Evolutionary conservation across 768 basidiomycete species (phyloP).

Genomic region (Crucibulum laeve): DNA sequence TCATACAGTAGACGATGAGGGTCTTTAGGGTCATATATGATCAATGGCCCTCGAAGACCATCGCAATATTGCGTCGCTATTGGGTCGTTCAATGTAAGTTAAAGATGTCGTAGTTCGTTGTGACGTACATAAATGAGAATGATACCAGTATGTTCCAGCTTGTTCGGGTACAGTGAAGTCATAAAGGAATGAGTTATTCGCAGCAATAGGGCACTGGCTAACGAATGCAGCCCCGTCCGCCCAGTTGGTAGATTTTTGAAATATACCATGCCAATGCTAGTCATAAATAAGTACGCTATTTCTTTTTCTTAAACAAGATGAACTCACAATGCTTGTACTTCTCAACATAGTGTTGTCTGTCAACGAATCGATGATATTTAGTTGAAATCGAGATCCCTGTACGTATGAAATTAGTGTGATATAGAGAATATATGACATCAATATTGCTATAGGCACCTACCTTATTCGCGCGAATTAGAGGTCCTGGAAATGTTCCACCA

Average conservation of each 20-base stretch:
- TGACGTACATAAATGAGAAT: slow-evolving; percentile 26
- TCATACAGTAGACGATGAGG: slow-evolving; percentile 27
- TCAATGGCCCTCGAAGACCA: slow-evolving; percentile 43
- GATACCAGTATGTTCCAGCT: slow-evolving; percentile 42
- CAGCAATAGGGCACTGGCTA: slow-evolving; percentile 37
- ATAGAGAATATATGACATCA: no score
- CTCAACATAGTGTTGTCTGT: slow-evolving; percentile 45
- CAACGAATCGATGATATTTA: no score
- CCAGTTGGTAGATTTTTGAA: slow-evolving; percentile 29
- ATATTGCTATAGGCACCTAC: no score
- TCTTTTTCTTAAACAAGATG: neutral
- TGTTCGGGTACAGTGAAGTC: slow-evolving; percentile 27
- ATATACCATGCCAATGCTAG: slow-evolving; percentile 45
- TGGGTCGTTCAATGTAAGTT: slow-evolving; percentile 9
- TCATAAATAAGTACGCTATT: neutral
- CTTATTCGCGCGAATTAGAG: no score
- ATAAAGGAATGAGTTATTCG: slow-evolving; percentile 35
- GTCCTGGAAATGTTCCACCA: no score
- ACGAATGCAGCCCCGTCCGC: slow-evolving; percentile 37
- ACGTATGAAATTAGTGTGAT: no score
- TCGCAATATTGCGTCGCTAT: slow-evolving; percentile 52
- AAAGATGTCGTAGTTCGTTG: slow-evolving; percentile 8
- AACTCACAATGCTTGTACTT: slow-evolving; percentile 45
- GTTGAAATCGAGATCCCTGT: no score
- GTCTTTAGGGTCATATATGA: slow-evolving; percentile 39